phyloP scores from a whole-genome alignment of 2,329 filamentous ascomycete species.

The Daldinia sp. region DNA sequence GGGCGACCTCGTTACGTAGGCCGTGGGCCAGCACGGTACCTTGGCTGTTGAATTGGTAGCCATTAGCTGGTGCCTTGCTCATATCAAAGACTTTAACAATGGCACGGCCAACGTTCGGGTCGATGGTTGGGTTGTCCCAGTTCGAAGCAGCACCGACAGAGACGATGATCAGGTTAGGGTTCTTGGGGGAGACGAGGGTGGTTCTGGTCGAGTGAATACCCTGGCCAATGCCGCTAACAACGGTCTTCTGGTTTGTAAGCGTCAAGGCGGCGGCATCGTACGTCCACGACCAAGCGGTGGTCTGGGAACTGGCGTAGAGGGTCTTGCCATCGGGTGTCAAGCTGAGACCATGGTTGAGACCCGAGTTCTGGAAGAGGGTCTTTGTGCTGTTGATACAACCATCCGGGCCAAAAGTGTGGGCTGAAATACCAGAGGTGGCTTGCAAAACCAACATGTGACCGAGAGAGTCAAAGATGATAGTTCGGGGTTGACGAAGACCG shows the following conservation, averaged over 20 bases:
- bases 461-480: constrained; percentile 41
- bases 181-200: constrained; percentile 59
- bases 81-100: constrained; percentile 61
- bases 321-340: constrained; percentile 52
- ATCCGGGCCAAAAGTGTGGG: constrained; percentile 41
- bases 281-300: constrained; percentile 61
- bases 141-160: constrained; percentile 64
- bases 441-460: constrained; percentile 45
- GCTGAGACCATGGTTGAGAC: constrained; percentile 54
- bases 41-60: constrained; percentile 54
- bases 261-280: constrained; percentile 60
- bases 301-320: constrained; percentile 56
- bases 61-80: constrained; percentile 35
- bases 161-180: constrained; percentile 62
- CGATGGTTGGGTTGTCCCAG: constrained; percentile 58
- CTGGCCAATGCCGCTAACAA: constrained; percentile 62
- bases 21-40: constrained; percentile 58
- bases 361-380: constrained; percentile 38
- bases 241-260: constrained; percentile 50
- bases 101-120: constrained; percentile 58
- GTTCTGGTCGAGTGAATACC: constrained; percentile 66
- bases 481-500: constrained; percentile 42
- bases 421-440: constrained; percentile 42
- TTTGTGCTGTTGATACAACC: constrained; percentile 44
- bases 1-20: constrained; percentile 70